Conservation (phyloP, 306 rosid species). For the Argentina anserina region DNA sequence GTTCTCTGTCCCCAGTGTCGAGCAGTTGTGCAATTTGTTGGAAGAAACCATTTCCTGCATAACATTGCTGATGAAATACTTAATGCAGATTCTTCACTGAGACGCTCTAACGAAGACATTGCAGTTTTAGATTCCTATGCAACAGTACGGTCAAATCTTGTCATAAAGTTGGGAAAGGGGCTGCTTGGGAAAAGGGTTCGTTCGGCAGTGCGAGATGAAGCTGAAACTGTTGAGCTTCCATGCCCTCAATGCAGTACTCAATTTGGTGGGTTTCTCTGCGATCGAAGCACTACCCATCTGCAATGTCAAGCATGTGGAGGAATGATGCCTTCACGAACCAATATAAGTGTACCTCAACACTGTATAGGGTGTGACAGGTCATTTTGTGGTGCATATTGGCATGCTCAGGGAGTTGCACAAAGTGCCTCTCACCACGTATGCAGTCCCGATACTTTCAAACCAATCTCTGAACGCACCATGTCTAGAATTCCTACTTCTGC, state of each 20-base stretch:
- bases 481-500: constrained; percentile 57
- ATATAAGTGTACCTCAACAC: constrained; percentile 56
- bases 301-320: constrained; percentile 95
- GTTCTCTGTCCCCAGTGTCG: constrained; percentile 96
- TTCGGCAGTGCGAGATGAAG: constrained; percentile 38
- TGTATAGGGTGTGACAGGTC: constrained; percentile 89
- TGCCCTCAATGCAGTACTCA: constrained; percentile 88
- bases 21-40: constrained; percentile 79
- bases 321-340: constrained; percentile 85
- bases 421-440: constrained; percentile 51
- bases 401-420: constrained; percentile 44
- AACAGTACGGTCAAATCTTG: constrained; percentile 72
- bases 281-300: constrained; percentile 56
- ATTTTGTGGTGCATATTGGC: constrained; percentile 89
- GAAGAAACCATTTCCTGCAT: constrained; percentile 81
- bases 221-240: constrained; percentile 37
- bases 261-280: constrained; percentile 63
- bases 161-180: constrained; percentile 46
- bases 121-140: constrained; percentile 69
- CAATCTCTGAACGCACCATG: constrained; percentile 49
- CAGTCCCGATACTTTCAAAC: constrained; percentile 58
- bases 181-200: constrained; percentile 45
- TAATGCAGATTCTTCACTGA: constrained; percentile 64
- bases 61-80: constrained; percentile 63
- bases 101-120: constrained; percentile 66